Evolutionary conservation across 441 rosid genomes (phyloP).

Genomic region (Codiaeum variegatum): DNA sequence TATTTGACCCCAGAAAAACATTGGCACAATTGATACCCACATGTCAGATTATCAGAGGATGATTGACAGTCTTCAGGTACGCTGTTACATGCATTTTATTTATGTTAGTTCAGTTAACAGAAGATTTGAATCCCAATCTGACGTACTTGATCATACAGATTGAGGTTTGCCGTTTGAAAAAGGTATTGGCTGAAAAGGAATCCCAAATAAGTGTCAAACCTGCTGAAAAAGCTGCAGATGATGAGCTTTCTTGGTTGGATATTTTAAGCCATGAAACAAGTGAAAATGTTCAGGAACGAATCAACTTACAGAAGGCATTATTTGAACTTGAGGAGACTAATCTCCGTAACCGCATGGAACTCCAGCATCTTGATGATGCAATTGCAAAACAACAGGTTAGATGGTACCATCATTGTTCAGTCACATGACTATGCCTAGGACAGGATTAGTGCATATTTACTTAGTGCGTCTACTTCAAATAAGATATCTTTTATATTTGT

Average conservation of each 20-base stretch:
- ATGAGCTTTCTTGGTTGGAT: conserved; percentile 88
- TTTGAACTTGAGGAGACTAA: conserved; percentile 92
- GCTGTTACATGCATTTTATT: conserved; percentile 21
- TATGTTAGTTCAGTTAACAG: neutral
- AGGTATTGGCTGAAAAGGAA: conserved; percentile 85
- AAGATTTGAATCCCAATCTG: conserved; percentile 5
- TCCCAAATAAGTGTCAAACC: conserved; percentile 68
- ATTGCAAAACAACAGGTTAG: conserved; percentile 79
- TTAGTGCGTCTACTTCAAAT: neutral
- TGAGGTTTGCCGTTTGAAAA: conserved; percentile 78
- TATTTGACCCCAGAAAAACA: conserved; percentile 60
- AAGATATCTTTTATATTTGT: neutral
- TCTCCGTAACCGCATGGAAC: conserved; percentile 68
- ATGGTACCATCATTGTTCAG: neutral
- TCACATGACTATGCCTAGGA: neutral
- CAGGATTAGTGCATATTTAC: neutral
- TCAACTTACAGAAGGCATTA: conserved; percentile 88
- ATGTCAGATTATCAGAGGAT: conserved; percentile 91
- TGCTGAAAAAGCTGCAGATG: conserved; percentile 68
- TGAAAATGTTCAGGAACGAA: conserved; percentile 93
- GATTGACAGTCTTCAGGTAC: conserved; percentile 95
- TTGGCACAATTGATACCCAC: conserved; percentile 80
- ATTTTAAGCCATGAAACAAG: conserved; percentile 84
- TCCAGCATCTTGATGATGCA: conserved; percentile 84
- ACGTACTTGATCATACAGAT: conserved; percentile 41